Evolutionary conservation across 371 early-diverging fungal genomes (phyloP), one percentile per base, ranked within the genome.

Genomic region (Syncephalastrum monosporum): DNA sequence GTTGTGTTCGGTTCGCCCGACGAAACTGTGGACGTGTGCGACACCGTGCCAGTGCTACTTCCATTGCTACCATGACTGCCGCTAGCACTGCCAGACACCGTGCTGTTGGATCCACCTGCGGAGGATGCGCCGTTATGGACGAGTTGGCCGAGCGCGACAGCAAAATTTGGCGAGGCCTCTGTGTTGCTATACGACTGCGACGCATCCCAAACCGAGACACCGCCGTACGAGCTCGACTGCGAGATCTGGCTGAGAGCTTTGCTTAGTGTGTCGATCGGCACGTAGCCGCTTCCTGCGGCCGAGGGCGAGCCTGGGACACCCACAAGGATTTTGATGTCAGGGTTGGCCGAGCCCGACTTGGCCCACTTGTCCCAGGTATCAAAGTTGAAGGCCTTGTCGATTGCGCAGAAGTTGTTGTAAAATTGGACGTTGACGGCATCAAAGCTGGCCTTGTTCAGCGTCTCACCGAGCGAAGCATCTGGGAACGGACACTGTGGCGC

Each of bases 341-440:
- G 82, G 64, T 88, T 88, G 59, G 74, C 50, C 0, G 88, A 71
- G 23, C 59, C 63, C 4, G 72, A 77, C 47, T 77, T 77, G 19
- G 89, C 86, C 87, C 88, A 89, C 24, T 67, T 71, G 61, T 86
- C 82, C 88, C 88, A 88, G 29, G 70, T 65, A 3, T 71, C 60
- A 56, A 69, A 77, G 25, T 77, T 77, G 50, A 72, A 77, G 88
- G 87, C 8, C 38, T 33, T 61, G 16, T 27, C 38, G 38, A 33
- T 45, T 10, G 46, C 57, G 33, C 59, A 59, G 19, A 54, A 54
- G 25, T 79, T 79, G 68, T 80, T 82, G 69, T 79, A 82, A 57
- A 82, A 82, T 57, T 82, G 82, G 14, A 82, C 72, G 29, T 60
- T 43, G 45, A 81, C 68, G 19, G 75, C 69, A 66, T 85, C 83